Evolutionary conservation across 805 yeast genomes (phyloP), one percentile per base, ranked within the genome.

Genomic region (Zygosaccharomyces rouxii): DNA sequence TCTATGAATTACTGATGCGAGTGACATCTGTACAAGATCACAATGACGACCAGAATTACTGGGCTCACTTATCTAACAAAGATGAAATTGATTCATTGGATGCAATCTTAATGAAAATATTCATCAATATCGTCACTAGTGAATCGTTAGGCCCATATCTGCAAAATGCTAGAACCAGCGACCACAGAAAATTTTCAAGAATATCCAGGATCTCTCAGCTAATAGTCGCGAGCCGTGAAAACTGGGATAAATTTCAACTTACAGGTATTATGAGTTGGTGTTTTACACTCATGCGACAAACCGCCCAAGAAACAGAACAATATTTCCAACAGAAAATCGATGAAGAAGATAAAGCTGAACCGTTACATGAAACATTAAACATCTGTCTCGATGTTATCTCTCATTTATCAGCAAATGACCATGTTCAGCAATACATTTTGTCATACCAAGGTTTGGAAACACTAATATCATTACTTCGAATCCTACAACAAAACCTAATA

Each of bases 231-330:
- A 71, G 75, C 48, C 62, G 55, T 35, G 62, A 63, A 14, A 54
- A 52, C 9, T 72, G 74, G 74, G 65, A 68, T 43, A 66, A 66
- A 19, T 66, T 62, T 47, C 66, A 71, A 30, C 52, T 71, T 3
- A 71, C 72, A 0, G 68, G 62, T 13, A 63, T 73, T 1, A 59
- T 73, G 60, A 59, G 70, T 5, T 73, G 76, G 76, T 61, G 63
- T 25, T 67, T 59, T 48, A 64, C 63, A 38, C 51, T 68, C 16
- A 64, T 69, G 31, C 64, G 64, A 41, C 49, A 49, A 7, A 31
- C 63, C 0, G 45, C 60, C 2, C 26, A 37, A 0, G 57, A 58
- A 16, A 52, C 66, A 0, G 55, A 56, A 14, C 42, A 46, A 0
- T 67, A 64, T 46, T 70, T 71, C 49, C 41, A 53, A 11, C 33